Base-by-base conservation (phyloP, 768 basidiomycete species). In the Tephrocybe sp. region DNA sequence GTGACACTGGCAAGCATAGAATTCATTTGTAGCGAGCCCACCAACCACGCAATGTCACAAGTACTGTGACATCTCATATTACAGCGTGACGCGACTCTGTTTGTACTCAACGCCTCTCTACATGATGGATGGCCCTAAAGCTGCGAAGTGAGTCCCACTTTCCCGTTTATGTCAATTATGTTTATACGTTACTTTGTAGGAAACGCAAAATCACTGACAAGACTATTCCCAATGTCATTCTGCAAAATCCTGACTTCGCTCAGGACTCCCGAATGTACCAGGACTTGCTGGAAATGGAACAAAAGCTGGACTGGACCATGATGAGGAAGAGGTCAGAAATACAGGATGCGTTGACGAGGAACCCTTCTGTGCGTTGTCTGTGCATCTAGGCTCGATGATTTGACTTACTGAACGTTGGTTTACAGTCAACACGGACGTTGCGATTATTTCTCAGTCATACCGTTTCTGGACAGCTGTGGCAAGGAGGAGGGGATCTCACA, bases 221-320 rank as follows among this genome's bases (percentile, higher is more conserved):
- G 70, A 77, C 79, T 30, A 72, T 96, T 30, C 90, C 93, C 0
- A 84, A 86, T 75, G 81, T 81, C 45, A 76, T 94, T 30, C 75
- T 86, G 4, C 84, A 90, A 54, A 77, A 83, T 58, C 83, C 86
- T 15, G 83, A 85, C 43, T 90, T 91, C 62, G 81, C 86, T 1
- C 78, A 82, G 59, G 93, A 96, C 65, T 91, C 91, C 20, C 75
- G 73, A 51, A 90, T 95, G 81, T 97, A 96, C 68, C 83, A 86
- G 53, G 85, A 90, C 60, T 73, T 97, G 34, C 68, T 94, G 23
- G 86, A 89, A 57, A 91, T 91, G 84, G 94, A 97, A 65, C 80
- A 89, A 51, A 90, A 88, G 65, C 73, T 98, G 14, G 94, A 98
- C 68, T 97, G 95, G 95, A 95, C 93, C 3, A 88, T 95, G 77